Conservation (phyloP, 768 basidiomycete genomes). For the Tubosaeta brunneosetosa region DNA sequence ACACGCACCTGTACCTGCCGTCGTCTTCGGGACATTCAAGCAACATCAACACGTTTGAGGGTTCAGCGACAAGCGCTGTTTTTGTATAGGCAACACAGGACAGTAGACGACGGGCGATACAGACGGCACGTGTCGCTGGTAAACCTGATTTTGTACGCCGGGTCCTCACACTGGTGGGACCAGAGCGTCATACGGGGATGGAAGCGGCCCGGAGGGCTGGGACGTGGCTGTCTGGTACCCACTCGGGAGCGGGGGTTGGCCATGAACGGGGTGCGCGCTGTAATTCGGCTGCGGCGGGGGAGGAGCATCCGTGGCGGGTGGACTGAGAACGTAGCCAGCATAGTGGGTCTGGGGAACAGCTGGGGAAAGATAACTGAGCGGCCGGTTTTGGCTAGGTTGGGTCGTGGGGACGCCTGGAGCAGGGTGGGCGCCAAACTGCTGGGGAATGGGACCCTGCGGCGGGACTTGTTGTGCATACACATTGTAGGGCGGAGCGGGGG, state of each 20-base stretch:
- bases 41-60: neutral
- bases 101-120: neutral
- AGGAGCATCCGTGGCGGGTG: neutral
- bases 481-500: neutral
- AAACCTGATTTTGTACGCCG: neutral
- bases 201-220: neutral
- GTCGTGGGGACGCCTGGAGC: neutral
- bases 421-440: neutral
- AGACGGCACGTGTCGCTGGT: neutral
- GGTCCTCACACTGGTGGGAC: neutral
- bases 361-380: conserved; percentile 1
- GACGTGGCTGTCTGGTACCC: conserved; percentile 7
- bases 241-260: conserved; percentile 2
- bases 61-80: neutral
- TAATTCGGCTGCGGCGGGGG: conserved; percentile 18
- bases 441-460: neutral
- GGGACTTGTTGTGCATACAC: neutral
- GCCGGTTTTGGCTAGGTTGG: neutral
- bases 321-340: conserved; percentile 4
- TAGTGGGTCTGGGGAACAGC: conserved; percentile 2
- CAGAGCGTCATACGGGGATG: neutral
- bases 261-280: conserved; percentile 8
- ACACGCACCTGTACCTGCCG: neutral
- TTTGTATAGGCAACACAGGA: neutral
- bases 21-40: neutral